Evolutionary conservation across 345 rosid genomes (phyloP).

Genomic region (Syzygium aqueum): DNA sequence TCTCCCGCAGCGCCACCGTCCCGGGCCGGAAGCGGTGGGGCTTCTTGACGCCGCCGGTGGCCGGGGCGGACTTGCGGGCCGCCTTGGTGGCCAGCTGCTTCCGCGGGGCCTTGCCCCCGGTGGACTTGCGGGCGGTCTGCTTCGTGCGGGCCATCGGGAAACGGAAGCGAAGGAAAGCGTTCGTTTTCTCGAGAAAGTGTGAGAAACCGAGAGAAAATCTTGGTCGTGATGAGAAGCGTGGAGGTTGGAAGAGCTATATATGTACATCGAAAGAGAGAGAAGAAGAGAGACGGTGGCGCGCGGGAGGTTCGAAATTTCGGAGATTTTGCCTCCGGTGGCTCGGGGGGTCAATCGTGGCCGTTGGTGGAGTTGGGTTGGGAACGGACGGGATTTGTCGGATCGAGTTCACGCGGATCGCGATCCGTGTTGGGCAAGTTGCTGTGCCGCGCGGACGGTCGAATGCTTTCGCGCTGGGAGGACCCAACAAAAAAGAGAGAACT

Average conservation of each 20-base stretch:
- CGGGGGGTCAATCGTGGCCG: not conserved
- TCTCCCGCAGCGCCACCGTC: constrained; percentile 9
- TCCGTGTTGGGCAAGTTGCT: not conserved
- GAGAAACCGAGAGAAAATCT: not conserved
- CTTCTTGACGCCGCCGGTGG: constrained; percentile 14
- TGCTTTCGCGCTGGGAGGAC: not conserved
- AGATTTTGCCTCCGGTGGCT: not conserved
- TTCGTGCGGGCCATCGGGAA: constrained; percentile 9
- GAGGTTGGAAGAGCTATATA: not conserved
- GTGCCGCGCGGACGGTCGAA: not conserved
- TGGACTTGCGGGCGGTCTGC: constrained; percentile 11
- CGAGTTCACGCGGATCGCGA: not conserved
- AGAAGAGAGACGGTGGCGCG: not conserved
- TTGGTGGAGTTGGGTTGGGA: not conserved
- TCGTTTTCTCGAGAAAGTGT: not conserved
- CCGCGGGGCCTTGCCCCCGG: constrained; percentile 13
- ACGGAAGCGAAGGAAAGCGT: not conserved
- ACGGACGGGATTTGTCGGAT: not conserved
- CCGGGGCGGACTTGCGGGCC: constrained; percentile 11
- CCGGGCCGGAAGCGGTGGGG: constrained; percentile 13
- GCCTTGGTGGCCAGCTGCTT: constrained; percentile 16
- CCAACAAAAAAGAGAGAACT: no score
- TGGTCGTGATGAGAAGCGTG: not conserved
- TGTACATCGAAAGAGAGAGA: not conserved
- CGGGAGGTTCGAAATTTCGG: not conserved